phyloP scores from a whole-genome alignment of 129 eudicot species.

The Heracleum sosnowskyi region DNA sequence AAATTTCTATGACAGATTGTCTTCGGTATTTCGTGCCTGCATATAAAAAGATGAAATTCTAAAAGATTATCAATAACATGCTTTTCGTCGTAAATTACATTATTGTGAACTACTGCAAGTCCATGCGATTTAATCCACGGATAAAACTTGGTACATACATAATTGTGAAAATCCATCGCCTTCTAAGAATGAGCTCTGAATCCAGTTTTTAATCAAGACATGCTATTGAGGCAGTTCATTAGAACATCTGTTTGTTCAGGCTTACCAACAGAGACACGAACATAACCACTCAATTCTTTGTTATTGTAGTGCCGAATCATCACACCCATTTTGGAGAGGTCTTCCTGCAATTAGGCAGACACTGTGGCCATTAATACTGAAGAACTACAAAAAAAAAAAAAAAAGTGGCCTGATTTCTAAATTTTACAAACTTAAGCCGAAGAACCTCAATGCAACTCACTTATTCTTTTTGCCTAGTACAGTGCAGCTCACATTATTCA shows the following conservation, averaged over 20 bases:
- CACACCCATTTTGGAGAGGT: slow-evolving; percentile 87
- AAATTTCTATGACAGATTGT: neutral
- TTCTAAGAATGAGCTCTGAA: neutral
- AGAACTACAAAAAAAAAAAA: neutral
- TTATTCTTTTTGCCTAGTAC: no score
- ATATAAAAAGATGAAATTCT: neutral
- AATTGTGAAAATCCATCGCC: neutral
- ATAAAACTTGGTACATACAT: neutral
- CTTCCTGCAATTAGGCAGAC: slow-evolving; percentile 55
- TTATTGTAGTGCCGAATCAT: slow-evolving; percentile 98
- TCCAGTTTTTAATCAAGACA: slow-evolving; percentile 20
- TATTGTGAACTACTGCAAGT: neutral
- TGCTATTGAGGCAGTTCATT: slow-evolving; percentile 53
- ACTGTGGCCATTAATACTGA: neutral
- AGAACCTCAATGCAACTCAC: neutral
- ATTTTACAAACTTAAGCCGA: neutral
- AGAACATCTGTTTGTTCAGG: slow-evolving; percentile 84
- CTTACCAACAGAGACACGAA: slow-evolving; percentile 96
- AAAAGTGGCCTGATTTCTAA: neutral
- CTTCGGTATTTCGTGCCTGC: neutral
- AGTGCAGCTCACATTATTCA: neutral
- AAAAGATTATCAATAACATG: neutral
- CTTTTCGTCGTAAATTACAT: neutral
- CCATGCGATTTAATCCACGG: neutral
- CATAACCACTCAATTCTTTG: slow-evolving; percentile 75